Percentiles rank a stretch among this genome's conserved stretches.
These are phyloP conservation scores for Coprinopsis strossmayeri DNA, from an alignment of 768 basidiomycete genomes.

Conservation along the genomic window DNA sequence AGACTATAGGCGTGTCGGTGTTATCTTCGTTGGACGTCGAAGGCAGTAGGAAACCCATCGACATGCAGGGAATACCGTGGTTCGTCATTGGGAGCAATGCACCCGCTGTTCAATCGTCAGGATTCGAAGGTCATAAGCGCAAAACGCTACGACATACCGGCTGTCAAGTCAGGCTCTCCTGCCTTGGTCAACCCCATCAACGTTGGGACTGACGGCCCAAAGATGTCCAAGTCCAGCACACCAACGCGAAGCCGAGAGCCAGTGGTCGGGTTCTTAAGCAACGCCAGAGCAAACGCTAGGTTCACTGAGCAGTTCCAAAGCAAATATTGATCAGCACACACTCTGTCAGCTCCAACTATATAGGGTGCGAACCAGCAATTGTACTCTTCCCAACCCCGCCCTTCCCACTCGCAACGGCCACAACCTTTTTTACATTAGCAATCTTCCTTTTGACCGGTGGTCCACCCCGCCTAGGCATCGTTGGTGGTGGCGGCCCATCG, in stretches of 20 bases:
- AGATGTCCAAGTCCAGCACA: conserved; percentile 90
- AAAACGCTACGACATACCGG: conserved; percentile 43
- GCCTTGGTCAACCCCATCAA: conserved; percentile 81
- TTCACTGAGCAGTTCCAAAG: conserved; percentile 47
- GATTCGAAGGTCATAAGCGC: too few species aligned
- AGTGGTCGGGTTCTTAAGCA: conserved; percentile 28
- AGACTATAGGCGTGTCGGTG: conserved; percentile 79
- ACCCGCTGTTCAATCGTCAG: conserved; percentile 40
- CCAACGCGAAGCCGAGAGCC: conserved; percentile 60
- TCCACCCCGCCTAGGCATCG: conserved; percentile 54
- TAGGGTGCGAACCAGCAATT: conserved; percentile 78
- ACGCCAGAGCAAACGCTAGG: conserved; percentile 68
- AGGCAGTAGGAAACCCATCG: conserved; percentile 92
- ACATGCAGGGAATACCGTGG: conserved; percentile 91
- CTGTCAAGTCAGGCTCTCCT: conserved; percentile 73
- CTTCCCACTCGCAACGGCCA: conserved; percentile 89
- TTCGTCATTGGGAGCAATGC: conserved; percentile 79
- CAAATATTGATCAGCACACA: neutral
- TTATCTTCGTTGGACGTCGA: conserved; percentile 35
- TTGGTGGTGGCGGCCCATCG: conserved; percentile 33
- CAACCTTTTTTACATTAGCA: conserved; percentile 70
- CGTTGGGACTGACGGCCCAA: conserved; percentile 90
- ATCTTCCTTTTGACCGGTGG: conserved; percentile 50
- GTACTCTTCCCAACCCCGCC: conserved; percentile 97
- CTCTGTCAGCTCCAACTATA: conserved; percentile 2